These are phyloP conservation scores for Talaromyces atroroseus DNA, from an alignment of 2,329 filamentous ascomycete species.

Conservation along the genomic window DNA sequence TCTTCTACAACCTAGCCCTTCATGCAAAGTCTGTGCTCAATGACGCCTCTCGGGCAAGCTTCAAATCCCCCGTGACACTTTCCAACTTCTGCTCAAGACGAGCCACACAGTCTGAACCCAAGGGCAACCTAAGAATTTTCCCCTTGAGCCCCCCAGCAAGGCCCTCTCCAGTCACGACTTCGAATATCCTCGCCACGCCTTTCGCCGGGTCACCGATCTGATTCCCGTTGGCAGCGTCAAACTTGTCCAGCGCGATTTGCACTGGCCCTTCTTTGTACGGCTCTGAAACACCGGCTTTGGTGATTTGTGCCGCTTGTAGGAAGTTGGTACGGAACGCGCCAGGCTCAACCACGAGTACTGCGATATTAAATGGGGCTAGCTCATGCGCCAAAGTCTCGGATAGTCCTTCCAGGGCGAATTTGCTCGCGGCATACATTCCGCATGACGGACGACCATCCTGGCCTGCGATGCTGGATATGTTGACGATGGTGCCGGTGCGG, in stretches of 20 bases:
- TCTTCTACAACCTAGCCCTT: too few species aligned
- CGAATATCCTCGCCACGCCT: background rate
- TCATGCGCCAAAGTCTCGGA: background rate
- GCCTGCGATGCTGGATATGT: background rate
- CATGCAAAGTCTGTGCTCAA: background rate
- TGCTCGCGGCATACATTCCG: background rate
- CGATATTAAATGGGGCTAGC: background rate
- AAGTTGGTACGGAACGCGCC: constrained; percentile 2
- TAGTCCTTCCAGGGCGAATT: constrained; percentile 4
- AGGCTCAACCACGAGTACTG: constrained; percentile 1
- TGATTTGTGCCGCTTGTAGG: background rate
- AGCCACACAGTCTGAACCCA: background rate
- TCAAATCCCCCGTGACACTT: background rate
- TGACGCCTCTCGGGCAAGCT: background rate
- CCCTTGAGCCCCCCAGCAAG: background rate
- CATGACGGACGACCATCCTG: background rate
- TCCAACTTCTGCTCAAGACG: background rate
- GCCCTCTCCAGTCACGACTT: background rate
- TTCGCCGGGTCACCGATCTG: background rate
- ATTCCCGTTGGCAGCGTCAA: background rate
- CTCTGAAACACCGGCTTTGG: background rate
- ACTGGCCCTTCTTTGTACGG: background rate
- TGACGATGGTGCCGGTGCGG: background rate
- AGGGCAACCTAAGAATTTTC: background rate
- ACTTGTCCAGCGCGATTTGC: background rate